These are phyloP conservation scores for Senecio squalidus DNA, from an alignment of 140 eudicot genomes.

Conservation along the genomic window DNA sequence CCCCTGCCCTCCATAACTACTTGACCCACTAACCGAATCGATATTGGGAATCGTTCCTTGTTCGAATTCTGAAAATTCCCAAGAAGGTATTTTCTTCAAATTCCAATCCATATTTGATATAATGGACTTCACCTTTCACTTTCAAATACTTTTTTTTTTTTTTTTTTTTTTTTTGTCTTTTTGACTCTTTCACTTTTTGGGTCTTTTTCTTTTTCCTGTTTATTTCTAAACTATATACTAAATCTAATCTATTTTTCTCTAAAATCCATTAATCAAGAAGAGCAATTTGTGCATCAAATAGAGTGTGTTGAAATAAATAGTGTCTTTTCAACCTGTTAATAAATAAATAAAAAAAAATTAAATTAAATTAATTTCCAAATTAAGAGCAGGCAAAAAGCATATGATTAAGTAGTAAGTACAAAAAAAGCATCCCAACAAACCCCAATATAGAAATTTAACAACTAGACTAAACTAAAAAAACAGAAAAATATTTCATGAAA, in stretches of 20 bases:
- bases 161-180: constrained; percentile 14
- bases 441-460: constrained; percentile 18
- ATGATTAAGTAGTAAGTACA: constrained; percentile 17
- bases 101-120: constrained; percentile 49
- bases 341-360: constrained; percentile 4
- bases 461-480: constrained; percentile 27
- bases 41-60: constrained; percentile 45
- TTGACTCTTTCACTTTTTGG: constrained; percentile 18
- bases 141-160: constrained; percentile 24
- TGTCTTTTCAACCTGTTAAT: constrained; percentile 20
- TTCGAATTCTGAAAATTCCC: constrained; percentile 50
- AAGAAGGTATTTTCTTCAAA: constrained; percentile 50
- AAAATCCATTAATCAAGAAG: constrained; percentile 18
- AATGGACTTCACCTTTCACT: constrained; percentile 9
- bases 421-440: constrained; percentile 14
- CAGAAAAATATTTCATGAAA: neutral
- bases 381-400: constrained; percentile 19
- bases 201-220: constrained; percentile 3
- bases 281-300: constrained; percentile 2
- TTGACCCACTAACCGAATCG: constrained; percentile 38
- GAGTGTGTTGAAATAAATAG: neutral
- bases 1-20: constrained; percentile 32
- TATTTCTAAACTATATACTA: no score
- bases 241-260: constrained; percentile 6
- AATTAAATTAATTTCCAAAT: constrained; percentile 1